These are phyloP conservation scores for Entoloma clypeatum DNA, from an alignment of 1,284 basidiomycete species.

Conservation along the genomic window DNA sequence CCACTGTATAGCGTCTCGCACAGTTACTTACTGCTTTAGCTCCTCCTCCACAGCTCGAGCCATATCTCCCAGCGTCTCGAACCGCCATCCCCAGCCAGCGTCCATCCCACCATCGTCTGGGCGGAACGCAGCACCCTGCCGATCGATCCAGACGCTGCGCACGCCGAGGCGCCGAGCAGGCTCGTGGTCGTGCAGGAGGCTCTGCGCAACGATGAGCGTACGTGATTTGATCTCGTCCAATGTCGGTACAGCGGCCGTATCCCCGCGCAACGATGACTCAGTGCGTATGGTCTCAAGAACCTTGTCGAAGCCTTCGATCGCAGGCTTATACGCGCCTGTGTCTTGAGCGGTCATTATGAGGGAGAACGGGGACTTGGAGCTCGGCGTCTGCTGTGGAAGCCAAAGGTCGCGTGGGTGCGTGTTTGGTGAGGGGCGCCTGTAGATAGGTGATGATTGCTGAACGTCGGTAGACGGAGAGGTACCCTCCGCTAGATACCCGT, in stretches of 20 bases:
- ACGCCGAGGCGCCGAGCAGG: conserved; percentile 50
- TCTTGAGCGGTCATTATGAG: conserved; percentile 66
- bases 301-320: conserved; percentile 50
- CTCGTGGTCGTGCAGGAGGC: conserved; percentile 54
- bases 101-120: conserved; percentile 24
- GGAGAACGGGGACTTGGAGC: conserved; percentile 54
- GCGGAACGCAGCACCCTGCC: conserved; percentile 46
- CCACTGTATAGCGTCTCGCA: too few relatives aligned
- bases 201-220: conserved; percentile 54
- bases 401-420: conserved; percentile 32
- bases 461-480: conserved; percentile 17
- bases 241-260: conserved; percentile 14
- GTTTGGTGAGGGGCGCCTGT: conserved; percentile 30
- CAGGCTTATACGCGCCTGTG: conserved; percentile 65
- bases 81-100: conserved; percentile 44
- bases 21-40: too few relatives aligned
- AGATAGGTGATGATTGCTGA: conserved; percentile 17
- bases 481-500: conserved; percentile 48
- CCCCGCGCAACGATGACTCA: conserved; percentile 36
- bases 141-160: conserved; percentile 60
- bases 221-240: conserved; percentile 37
- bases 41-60: conserved; percentile 49
- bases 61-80: conserved; percentile 53
- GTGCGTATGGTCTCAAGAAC: conserved; percentile 46
- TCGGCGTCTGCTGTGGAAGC: conserved; percentile 35